Evolutionary conservation across 768 basidiomycete species (phyloP), one percentile per base, ranked within the genome.

Genomic region (Russula olivacea): DNA sequence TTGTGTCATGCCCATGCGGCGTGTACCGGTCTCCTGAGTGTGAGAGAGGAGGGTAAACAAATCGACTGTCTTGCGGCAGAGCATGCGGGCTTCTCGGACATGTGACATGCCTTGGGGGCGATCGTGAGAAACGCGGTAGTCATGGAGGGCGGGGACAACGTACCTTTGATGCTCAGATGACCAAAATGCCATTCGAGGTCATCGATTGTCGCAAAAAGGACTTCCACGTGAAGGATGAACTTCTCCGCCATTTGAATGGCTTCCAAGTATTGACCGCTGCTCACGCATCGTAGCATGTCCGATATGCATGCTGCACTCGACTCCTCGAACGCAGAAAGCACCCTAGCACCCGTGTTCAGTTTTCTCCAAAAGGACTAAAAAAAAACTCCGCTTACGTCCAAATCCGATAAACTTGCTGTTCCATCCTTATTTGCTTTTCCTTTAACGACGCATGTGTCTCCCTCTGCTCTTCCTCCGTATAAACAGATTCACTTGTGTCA

Each of bases 301-400:
- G 94, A 97, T 68, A 99, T 99, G 76, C 96, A 96, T 9, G 96
- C 95, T 25, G 97, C 97, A 69, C 92, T 94, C n/a, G 93, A 96
- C 76, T 99, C 97, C 74, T 99, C 97, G 67, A 98, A 99, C 4
- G 96, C 93, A 28, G 94, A 97, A 41, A 99, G 81, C 41, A 98
- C 94, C 54, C 90, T 92, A 66, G 32, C 41, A 56, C 54, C 40
- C 7, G n/a, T 11, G 53, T 69, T 38, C 64, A 67, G 47, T 25
- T 32, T 41, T 43, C 66, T 51, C 58, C 1, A 55, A 34, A 47
- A 6, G 28, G 25, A 12, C 8, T 23, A 57, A 34, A 55, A 28
- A 28, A 51, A 45, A 12, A 36, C 19, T 43, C 47, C 38, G 58
- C 10, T 47, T 71, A 91, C 90, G 95, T 97, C 97, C 97, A 99